A percentile compares a stretch with the other conserved stretches of the same genome.
phyloP scores from a whole-genome alignment of 2,329 filamentous ascomycete genomes.

The Aureobasidium sp. region DNA sequence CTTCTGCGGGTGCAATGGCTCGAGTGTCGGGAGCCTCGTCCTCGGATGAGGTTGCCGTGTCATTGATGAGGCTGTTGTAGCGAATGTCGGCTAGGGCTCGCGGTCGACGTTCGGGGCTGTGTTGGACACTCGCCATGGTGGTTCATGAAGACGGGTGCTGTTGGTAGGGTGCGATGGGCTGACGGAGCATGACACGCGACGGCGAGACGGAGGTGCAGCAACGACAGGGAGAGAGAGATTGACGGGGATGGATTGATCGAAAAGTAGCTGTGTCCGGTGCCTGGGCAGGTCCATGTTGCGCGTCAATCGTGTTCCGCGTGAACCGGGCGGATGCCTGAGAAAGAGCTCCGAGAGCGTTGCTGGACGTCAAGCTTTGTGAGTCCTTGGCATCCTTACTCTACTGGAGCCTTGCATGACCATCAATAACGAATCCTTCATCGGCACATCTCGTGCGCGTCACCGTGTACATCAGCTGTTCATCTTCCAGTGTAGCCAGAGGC shows the following conservation, averaged over 20 bases:
- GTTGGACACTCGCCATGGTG: background rate
- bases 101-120: constrained; percentile 12
- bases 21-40: constrained; percentile 30
- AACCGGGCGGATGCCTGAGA: background rate
- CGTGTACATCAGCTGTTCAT: too few species aligned
- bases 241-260: background rate
- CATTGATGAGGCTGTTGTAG: constrained; percentile 34
- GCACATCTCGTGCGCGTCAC: too few species aligned
- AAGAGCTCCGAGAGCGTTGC: background rate
- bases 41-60: constrained; percentile 38
- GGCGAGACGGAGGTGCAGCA: background rate
- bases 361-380: background rate
- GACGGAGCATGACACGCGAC: background rate
- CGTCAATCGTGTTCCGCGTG: background rate
- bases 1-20: constrained; percentile 32
- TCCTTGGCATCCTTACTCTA: background rate
- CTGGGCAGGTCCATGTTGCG: constrained; percentile 1
- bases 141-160: background rate
- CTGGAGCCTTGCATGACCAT: too few species aligned
- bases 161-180: background rate
- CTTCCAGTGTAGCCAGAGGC: too few species aligned
- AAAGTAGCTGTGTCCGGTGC: too few species aligned
- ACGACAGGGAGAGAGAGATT: background rate
- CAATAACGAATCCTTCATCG: too few species aligned
- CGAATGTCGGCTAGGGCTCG: constrained; percentile 37